Evolutionary conservation across 805 yeast species (phyloP), one percentile per base, ranked within the genome.

Genomic region (Schizosaccharomyces pombe): DNA sequence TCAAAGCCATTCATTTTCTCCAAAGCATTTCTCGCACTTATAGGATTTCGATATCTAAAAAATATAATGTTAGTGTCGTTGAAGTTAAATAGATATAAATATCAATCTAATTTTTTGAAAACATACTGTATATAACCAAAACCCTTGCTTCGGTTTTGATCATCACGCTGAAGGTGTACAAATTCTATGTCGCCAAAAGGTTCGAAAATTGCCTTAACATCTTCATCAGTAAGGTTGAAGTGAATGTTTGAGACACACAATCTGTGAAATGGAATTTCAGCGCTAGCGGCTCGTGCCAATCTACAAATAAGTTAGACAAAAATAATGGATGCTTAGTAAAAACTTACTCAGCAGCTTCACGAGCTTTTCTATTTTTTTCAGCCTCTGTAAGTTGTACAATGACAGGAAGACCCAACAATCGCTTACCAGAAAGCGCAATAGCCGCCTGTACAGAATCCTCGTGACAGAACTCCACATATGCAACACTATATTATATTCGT

Each of bases 151-250:
- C 79, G 74, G 30, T 39, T 58, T 3, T 93, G 91, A 0, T 85
- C 82, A 61, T 86, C 95, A 53, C 82, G 67, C 4, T 94, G 95
- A 62, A 86, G 72, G 64, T 82, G 91, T 1, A 85, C 93, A 65
- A 83, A 93, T 58, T 78, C 82, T 31, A 86, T 68, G 12, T 70
- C 68, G 14, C 96, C 96, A 63, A 69, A 86, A 2, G 73, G 65
- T 24, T 72, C 62, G 61, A 87, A 85, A n/a, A 85, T 69, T 19
- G 73, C 67, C 47, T 70, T 68, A 65, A 85, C 80, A 55, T 86
- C 95, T 3, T 76, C 75, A 55, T 86, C 95, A 0, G 80, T 74
- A 62, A 64, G 55, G 9, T 59, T 61, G 56, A 63, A 64, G 55
- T 61, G 60, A 32, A 66, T 56, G 54, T 66, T 66, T 26, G 65